Conservation (phyloP, 306 rosid genomes). For the Lagenaria siceraria region DNA sequence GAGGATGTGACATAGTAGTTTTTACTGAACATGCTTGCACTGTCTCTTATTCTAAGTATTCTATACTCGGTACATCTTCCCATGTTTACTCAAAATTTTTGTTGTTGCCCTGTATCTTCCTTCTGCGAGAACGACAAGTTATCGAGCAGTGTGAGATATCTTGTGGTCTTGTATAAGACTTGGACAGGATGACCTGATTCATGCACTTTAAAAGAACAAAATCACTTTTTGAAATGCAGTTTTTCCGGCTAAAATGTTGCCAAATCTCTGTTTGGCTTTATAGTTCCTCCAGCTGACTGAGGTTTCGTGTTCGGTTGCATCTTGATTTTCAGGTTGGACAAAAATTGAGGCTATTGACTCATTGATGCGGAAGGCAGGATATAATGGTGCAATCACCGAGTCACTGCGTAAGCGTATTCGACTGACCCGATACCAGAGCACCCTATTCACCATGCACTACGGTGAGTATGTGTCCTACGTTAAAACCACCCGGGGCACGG, state of each 20-base stretch:
- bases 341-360: constrained; percentile 80
- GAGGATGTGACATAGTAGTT: background rate
- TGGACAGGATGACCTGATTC: background rate
- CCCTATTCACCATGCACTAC: constrained; percentile 61
- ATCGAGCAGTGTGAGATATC: background rate
- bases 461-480: constrained; percentile 59
- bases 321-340: constrained; percentile 63
- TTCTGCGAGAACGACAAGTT: background rate
- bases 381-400: constrained; percentile 50
- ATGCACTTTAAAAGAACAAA: background rate
- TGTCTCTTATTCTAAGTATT: background rate
- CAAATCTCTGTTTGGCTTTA: background rate
- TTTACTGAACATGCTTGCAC: background rate
- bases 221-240: background rate
- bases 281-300: background rate
- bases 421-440: constrained; percentile 88
- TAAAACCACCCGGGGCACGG: constrained; percentile 52
- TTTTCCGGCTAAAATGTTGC: background rate
- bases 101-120: background rate
- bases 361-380: constrained; percentile 80
- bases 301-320: background rate
- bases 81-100: too few species aligned
- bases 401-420: constrained; percentile 39
- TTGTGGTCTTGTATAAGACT: background rate
- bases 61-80: background rate